A percentile compares a stretch with the other conserved stretches of the same genome.
Evolutionary conservation across 2,329 filamentous ascomycete genomes (phyloP).

Genomic region (Fusarium udum): DNA sequence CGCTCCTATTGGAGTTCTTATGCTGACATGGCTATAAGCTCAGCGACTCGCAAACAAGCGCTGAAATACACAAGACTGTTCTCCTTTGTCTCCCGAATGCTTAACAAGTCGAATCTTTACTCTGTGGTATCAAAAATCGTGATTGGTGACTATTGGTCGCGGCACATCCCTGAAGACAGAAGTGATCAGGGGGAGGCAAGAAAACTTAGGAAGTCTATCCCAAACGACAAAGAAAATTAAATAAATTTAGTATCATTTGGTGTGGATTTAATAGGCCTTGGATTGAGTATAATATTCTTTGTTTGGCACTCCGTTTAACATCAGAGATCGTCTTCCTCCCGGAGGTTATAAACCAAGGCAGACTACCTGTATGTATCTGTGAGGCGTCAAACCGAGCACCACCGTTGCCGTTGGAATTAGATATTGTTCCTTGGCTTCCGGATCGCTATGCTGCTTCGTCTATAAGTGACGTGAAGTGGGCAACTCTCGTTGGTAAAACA

Average conservation of each 20-base stretch:
- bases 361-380: not conserved
- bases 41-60: not conserved
- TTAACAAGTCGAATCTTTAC: not conserved
- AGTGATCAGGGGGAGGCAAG: not conserved
- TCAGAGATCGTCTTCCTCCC: not conserved
- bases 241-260: not conserved
- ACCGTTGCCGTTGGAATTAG: not conserved
- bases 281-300: not conserved
- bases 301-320: not conserved
- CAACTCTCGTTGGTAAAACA: constrained; percentile 33
- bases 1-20: not conserved
- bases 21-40: not conserved
- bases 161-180: constrained; percentile 8
- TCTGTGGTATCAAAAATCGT: not conserved
- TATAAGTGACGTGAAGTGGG: constrained; percentile 4
- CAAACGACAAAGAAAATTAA: not conserved
- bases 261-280: not conserved
- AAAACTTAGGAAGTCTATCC: not conserved
- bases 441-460: not conserved
- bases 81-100: not conserved
- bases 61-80: not conserved
- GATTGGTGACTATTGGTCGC: not conserved
- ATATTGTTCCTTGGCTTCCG: not conserved
- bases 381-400: not conserved
- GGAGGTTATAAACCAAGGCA: not conserved